Conservation (phyloP, 2,329 filamentous ascomycete species). For the Pyricularia grisea region DNA sequence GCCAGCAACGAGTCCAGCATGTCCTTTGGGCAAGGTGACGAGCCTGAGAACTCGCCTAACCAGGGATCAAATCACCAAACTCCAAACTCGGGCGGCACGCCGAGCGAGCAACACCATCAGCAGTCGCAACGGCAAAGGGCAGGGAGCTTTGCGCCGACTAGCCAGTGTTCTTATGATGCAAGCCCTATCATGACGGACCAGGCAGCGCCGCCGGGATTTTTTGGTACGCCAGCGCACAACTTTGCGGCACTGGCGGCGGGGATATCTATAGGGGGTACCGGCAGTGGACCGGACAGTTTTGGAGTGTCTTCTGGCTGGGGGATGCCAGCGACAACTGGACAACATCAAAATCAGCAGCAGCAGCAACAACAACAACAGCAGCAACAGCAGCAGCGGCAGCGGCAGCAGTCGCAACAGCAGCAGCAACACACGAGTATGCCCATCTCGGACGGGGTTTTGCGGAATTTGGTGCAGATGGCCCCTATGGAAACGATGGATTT, state of each 20-base stretch:
- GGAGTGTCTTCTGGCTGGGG: not conserved
- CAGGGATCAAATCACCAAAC: conserved; percentile 45
- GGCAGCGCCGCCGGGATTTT: conserved; percentile 6
- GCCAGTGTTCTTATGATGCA: conserved; percentile 37
- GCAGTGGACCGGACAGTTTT: conserved; percentile 10
- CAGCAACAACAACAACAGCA: not conserved
- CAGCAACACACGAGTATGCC: conserved; percentile 35
- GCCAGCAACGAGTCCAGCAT: conserved; percentile 4
- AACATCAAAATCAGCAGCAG: not conserved
- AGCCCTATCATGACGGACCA: conserved; percentile 39
- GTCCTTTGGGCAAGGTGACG: conserved; percentile 34
- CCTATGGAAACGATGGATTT: conserved; percentile 52
- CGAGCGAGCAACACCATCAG: not conserved
- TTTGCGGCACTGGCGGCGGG: conserved; percentile 5
- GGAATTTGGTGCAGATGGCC: conserved; percentile 48
- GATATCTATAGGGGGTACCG: conserved; percentile 5
- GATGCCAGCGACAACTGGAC: not conserved
- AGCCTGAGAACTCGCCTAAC: conserved; percentile 39
- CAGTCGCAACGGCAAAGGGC: conserved; percentile 30
- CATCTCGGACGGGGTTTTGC: conserved; percentile 46
- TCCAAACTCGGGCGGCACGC: conserved; percentile 42
- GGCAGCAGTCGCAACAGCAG: too few species aligned
- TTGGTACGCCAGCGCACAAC: not conserved
- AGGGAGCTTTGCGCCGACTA: conserved; percentile 2
- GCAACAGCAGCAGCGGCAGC: not conserved